A percentile compares a stretch with the other conserved stretches of the same genome.
Evolutionary conservation across 345 rosid genomes (phyloP).

Genomic region (Aquilaria yunnanensis): DNA sequence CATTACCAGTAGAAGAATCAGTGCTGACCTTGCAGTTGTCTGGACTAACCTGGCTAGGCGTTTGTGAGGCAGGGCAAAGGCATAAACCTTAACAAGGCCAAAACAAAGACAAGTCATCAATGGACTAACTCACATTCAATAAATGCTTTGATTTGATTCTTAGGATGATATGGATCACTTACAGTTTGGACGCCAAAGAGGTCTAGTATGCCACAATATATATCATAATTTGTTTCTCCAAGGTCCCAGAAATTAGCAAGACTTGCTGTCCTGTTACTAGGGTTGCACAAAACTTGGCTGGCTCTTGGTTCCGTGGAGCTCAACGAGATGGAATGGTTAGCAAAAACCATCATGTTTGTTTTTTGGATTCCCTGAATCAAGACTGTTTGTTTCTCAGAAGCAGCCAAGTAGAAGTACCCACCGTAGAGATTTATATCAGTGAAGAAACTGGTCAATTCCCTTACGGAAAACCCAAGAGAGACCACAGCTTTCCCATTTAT

Average conservation of each 20-base stretch:
- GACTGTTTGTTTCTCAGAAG: slow-evolving; percentile 22
- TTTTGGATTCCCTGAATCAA: slow-evolving; percentile 21
- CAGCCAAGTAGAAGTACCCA: slow-evolving; percentile 35
- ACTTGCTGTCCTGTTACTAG: background rate
- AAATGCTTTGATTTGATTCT: background rate
- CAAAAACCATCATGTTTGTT: slow-evolving; percentile 1
- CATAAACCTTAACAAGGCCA: slow-evolving; percentile 22
- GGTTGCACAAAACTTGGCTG: slow-evolving; percentile 17
- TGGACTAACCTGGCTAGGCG: slow-evolving; percentile 12
- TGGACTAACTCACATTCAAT: background rate
- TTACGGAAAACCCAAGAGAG: slow-evolving; percentile 32
- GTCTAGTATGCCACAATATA: slow-evolving; percentile 26
- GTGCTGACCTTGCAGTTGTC: slow-evolving; percentile 16
- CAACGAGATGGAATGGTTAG: slow-evolving; percentile 10
- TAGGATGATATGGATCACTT: background rate
- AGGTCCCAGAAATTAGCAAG: slow-evolving; percentile 8
- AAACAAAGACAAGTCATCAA: background rate
- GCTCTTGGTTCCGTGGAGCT: background rate
- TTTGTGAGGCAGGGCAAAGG: slow-evolving; percentile 17
- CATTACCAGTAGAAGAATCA: slow-evolving; percentile 14
- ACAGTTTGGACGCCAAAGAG: slow-evolving; percentile 33
- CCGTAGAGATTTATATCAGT: slow-evolving; percentile 21
- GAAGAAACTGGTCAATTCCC: slow-evolving; percentile 15
- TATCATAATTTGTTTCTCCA: slow-evolving; percentile 10
- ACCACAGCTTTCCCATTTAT: slow-evolving; percentile 22